Evolutionary conservation across 2,329 filamentous ascomycete species (phyloP), one percentile per base, ranked within the genome.

Genomic region (Colletotrichum destructivum): DNA sequence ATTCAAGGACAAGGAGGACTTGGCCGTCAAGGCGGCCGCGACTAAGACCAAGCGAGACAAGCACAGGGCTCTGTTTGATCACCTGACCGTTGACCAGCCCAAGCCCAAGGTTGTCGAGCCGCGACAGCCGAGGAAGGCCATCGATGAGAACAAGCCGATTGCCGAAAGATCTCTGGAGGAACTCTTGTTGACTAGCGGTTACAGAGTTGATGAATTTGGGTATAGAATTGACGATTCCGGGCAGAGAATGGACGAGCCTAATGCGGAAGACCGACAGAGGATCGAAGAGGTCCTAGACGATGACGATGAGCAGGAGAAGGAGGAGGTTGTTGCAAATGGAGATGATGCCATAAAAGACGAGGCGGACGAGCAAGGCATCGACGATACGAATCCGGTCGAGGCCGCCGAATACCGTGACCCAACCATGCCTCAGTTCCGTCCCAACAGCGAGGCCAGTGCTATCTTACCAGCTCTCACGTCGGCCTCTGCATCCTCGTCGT

Each of bases 1-100:
- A 0, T 99, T 99, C 84, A 92, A 92, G 75, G 86, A 88, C 5
- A 92, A 92, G 74, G 96, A 98, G 80, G 91, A 95, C 74, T 80
- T 94, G 21, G 91, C 94, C 1, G 83, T 96, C 71, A 87, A 90
- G 66, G 91, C 91, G 13, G 88, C 89, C 11, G 86, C 88, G 60
- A 94, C 92, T 0, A 89, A 88, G 73, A 83, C 84, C 12, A 85
- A 90, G 67, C 89, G 94, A 49, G 85, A 90, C 64, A 87, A 84
- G 73, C 90, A 86, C 78, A 84, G 85, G 51, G 82, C 83, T 67
- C 81, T 86, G 35, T 85, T 90, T 57, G 83, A 84, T 38, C 78
- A 80, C 2, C 79, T 72, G 2, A 21, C 54, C 9, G 55, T 71
- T 8, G 70, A 71, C 9, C 44, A 62, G 42, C 61, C 73, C 59